Conservation (phyloP, 2,329 filamentous ascomycete genomes). For the Pyricularia pennisetigena region DNA sequence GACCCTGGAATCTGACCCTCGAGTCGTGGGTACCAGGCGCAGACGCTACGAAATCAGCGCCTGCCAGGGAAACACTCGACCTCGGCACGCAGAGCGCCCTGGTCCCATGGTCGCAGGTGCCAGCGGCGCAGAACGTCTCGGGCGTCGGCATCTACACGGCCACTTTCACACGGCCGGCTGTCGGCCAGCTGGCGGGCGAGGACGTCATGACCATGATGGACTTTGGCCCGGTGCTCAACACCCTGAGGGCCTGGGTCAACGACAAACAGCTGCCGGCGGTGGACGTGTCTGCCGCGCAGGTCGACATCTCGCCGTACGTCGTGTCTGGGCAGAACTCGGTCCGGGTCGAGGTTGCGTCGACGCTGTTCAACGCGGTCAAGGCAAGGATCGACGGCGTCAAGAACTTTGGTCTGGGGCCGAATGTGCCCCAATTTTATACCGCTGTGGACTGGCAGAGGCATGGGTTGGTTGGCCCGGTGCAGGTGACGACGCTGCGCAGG, state of each 20-base stretch:
- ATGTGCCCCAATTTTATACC: neutral
- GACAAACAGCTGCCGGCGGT: conserved; percentile 5
- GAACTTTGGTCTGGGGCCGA: neutral
- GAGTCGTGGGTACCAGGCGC: conserved; percentile 9
- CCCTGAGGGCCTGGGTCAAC: conserved; percentile 5
- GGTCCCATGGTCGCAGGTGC: conserved; percentile 6
- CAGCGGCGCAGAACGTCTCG: conserved; percentile 6
- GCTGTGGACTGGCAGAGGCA: neutral
- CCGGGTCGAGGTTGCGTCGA: neutral
- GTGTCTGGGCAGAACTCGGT: conserved; percentile 5
- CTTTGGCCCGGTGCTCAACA: conserved; percentile 7
- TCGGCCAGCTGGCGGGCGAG: neutral
- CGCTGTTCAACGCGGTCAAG: neutral
- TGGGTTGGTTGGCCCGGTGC: neutral
- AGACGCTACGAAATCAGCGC: neutral
- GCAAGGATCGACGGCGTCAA: neutral
- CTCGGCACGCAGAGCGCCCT: neutral
- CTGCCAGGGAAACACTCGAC: neutral
- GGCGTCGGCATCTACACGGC: conserved; percentile 7
- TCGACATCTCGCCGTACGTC: conserved; percentile 5
- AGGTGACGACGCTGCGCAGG: neutral
- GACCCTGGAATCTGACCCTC: conserved; percentile 6
- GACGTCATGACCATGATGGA: conserved; percentile 4
- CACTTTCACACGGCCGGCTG: neutral
- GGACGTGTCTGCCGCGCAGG: conserved; percentile 4